Evolutionary conservation across 768 basidiomycete species (phyloP), one percentile per base, ranked within the genome.

Genomic region (Mycena galericulata): DNA sequence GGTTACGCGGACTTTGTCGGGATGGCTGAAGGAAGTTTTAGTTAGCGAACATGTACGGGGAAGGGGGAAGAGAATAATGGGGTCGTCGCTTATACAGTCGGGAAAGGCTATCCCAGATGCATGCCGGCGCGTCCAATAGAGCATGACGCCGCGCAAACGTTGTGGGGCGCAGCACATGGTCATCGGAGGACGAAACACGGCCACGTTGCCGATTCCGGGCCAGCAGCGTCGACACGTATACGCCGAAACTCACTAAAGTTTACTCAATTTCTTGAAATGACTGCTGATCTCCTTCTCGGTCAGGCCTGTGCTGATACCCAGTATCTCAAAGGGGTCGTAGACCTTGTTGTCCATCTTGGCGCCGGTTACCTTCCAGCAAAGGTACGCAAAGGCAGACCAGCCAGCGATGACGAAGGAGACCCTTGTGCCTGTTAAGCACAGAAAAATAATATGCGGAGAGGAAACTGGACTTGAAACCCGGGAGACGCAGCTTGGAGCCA

Each of bases 241-340:
- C 40, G 22, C 22, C 58, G 46, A 58, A 26, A 82, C 84, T 66
- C 75, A 97, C 97, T 92, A 98, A 79, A 91, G 82, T 73, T 92
- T 86, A 2, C 97, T 97, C 20, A 99, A 87, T 73, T 92, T 92
- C 81, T 97, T 97, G 86, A 91, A 99, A 78, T 95, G 93, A 3
- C 94, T 92, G 80, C 98, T 99, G 79, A 99, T 97, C 43, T 95
- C 94, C 79, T 97, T 96, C 75, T 97, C 92, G 3, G 90, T 82
- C 3, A 85, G 76, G 27, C 88, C 87, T 92, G 95, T 73, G 5
- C 79, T 80, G 64, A 98, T 88, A 20, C 93, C 96, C 27, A 99
- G 85, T 73, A 99, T 97, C 72, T 96, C 92, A 73, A 97, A 99
- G 1, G 98, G 98, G 78, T 99, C 88, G 78, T 98, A 99, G 15